Conservation (phyloP, 768 basidiomycete genomes). For the Tephrocybe sp. region DNA sequence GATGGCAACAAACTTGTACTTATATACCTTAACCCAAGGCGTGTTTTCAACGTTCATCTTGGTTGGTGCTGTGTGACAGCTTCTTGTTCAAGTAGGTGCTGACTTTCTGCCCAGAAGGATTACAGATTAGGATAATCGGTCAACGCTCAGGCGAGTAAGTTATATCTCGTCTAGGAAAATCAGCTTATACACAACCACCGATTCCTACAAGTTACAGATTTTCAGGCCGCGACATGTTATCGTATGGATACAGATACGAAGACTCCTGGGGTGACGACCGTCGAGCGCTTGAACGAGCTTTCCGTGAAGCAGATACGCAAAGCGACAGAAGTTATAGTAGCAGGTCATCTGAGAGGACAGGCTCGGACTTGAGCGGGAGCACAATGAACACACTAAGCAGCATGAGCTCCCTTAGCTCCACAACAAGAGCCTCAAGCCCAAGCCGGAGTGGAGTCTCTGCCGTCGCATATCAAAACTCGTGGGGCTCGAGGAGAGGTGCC, state of each 20-base stretch:
- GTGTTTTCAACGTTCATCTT: too few relatives aligned
- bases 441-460: background rate
- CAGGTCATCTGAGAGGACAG: background rate
- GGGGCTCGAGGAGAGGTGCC: background rate
- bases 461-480: background rate
- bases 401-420: background rate
- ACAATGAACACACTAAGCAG: conserved; percentile 3
- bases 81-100: too few relatives aligned
- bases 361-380: conserved; percentile 1
- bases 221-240: conserved; percentile 24
- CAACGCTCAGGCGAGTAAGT: conserved; percentile 4
- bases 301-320: conserved; percentile 13
- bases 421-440: too few relatives aligned
- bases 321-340: background rate
- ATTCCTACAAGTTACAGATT: conserved; percentile 15
- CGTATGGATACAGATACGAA: conserved; percentile 30
- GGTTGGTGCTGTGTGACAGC: too few relatives aligned
- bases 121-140: too few relatives aligned
- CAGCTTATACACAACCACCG: too few relatives aligned
- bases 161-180: too few relatives aligned
- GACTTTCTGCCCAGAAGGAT: too few relatives aligned
- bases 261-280: conserved; percentile 29
- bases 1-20: too few relatives aligned
- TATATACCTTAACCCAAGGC: too few relatives aligned
- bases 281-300: conserved; percentile 25